phyloP scores from a whole-genome alignment of 2,329 filamentous ascomycete genomes.

The Hypoxylon sp. region DNA sequence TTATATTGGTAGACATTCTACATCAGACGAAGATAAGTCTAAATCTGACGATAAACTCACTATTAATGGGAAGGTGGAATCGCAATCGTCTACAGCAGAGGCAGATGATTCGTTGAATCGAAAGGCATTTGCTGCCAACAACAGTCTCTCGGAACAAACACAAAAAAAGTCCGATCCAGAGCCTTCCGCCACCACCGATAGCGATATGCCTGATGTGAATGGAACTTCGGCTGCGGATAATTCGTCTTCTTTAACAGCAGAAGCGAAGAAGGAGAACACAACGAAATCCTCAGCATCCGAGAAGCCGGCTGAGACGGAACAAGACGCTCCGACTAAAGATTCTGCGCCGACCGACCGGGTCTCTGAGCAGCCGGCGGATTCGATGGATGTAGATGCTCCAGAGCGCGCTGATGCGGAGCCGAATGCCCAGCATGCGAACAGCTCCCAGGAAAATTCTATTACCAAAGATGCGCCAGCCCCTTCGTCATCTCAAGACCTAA shows the following conservation, averaged over 20 bases:
- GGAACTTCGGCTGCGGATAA: slow-evolving; percentile 29
- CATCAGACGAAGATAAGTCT: slow-evolving; percentile 39
- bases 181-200: slow-evolving; percentile 19
- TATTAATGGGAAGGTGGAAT: slow-evolving; percentile 47
- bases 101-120: slow-evolving; percentile 42
- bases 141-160: slow-evolving; percentile 38
- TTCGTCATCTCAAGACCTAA: slow-evolving; percentile 53
- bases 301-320: slow-evolving; percentile 15
- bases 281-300: slow-evolving; percentile 12
- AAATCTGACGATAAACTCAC: slow-evolving; percentile 41
- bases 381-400: slow-evolving; percentile 53
- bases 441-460: slow-evolving; percentile 46
- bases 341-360: slow-evolving; percentile 10
- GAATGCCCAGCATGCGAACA: slow-evolving; percentile 45
- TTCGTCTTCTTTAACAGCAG: slow-evolving; percentile 3
- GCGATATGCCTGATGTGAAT: slow-evolving; percentile 44
- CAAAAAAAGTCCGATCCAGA: slow-evolving; percentile 33
- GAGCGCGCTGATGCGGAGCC: slow-evolving; percentile 45
- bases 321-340: slow-evolving; percentile 24
- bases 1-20: slow-evolving; percentile 40
- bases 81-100: slow-evolving; percentile 16
- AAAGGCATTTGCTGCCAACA: slow-evolving; percentile 48
- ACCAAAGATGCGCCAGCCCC: slow-evolving; percentile 44
- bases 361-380: slow-evolving; percentile 36
- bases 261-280: slow-evolving; percentile 10